phyloP scores from a whole-genome alignment of 176 grass and related monocot species.

The Puccinellia tenuiflora region DNA sequence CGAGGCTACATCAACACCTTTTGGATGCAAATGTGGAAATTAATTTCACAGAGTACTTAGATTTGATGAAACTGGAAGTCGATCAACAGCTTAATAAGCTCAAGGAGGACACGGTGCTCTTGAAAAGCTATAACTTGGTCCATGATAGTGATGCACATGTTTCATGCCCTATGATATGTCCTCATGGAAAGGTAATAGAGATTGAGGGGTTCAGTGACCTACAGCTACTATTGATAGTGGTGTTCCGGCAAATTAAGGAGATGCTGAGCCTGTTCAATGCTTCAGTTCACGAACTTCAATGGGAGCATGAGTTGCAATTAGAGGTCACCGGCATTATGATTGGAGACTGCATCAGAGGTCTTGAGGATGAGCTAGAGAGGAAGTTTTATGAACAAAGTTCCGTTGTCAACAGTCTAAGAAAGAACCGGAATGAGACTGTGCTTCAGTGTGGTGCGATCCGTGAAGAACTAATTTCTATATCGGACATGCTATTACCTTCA shows the following conservation, averaged over 20 bases:
- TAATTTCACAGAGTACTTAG: constrained; percentile 28
- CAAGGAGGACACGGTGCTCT: constrained; percentile 41
- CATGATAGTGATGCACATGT: neutral
- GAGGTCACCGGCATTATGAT: constrained; percentile 62
- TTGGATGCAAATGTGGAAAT: constrained; percentile 35
- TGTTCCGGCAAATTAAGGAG: constrained; percentile 58
- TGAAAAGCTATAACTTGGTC: constrained; percentile 20
- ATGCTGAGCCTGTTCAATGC: constrained; percentile 41
- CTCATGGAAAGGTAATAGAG: constrained; percentile 31
- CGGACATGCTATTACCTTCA: constrained; percentile 41
- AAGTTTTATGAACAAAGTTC: constrained; percentile 59
- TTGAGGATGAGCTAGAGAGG: constrained; percentile 69
- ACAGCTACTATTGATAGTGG: constrained; percentile 41
- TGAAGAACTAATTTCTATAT: constrained; percentile 73
- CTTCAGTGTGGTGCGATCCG: constrained; percentile 51
- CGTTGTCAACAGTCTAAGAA: constrained; percentile 46
- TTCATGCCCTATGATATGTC: neutral
- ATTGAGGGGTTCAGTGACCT: constrained; percentile 57
- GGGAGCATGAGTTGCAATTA: constrained; percentile 75
- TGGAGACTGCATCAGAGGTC: constrained; percentile 53
- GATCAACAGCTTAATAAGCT: constrained; percentile 56
- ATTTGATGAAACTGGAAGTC: constrained; percentile 43
- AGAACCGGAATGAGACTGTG: constrained; percentile 64
- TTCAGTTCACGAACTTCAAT: constrained; percentile 50
- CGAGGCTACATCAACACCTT: constrained; percentile 24